These are phyloP conservation scores for Gossypium aridum DNA, from an alignment of 441 rosid species.

Conservation along the genomic window DNA sequence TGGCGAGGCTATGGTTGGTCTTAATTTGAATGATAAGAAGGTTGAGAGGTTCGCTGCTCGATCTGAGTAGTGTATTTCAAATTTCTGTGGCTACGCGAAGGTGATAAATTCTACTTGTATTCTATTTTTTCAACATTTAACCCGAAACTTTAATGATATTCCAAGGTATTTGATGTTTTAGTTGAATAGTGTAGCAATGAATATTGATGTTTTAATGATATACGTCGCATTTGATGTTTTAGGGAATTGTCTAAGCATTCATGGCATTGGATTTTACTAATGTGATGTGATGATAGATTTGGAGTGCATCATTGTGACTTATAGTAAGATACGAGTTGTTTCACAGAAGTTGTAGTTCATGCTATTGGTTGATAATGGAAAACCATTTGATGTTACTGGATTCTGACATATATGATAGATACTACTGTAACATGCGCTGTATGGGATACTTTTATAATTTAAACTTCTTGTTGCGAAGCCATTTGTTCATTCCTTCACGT, in stretches of 20 bases:
- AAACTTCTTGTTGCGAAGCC: not conserved
- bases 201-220: too few species aligned
- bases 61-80: slow-evolving; percentile 34
- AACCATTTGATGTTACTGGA: not conserved
- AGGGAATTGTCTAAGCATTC: not conserved
- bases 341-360: not conserved
- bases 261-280: not conserved
- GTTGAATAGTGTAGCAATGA: too few species aligned
- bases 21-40: slow-evolving; percentile 69
- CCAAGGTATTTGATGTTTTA: too few species aligned
- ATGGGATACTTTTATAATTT: not conserved
- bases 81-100: slow-evolving; percentile 7
- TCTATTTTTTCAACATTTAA: too few species aligned
- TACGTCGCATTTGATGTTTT: too few species aligned
- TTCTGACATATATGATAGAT: not conserved
- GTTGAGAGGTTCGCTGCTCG: slow-evolving; percentile 91
- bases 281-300: not conserved
- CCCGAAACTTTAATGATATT: too few species aligned
- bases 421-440: not conserved
- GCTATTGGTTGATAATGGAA: not conserved
- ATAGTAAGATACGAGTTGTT: not conserved
- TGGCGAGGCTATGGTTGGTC: slow-evolving; percentile 95
- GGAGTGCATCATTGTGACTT: not conserved
- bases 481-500: not conserved
- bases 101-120: not conserved